Conservation (phyloP, 495 filamentous ascomycete genomes). For the Penicillium turbatum region DNA sequence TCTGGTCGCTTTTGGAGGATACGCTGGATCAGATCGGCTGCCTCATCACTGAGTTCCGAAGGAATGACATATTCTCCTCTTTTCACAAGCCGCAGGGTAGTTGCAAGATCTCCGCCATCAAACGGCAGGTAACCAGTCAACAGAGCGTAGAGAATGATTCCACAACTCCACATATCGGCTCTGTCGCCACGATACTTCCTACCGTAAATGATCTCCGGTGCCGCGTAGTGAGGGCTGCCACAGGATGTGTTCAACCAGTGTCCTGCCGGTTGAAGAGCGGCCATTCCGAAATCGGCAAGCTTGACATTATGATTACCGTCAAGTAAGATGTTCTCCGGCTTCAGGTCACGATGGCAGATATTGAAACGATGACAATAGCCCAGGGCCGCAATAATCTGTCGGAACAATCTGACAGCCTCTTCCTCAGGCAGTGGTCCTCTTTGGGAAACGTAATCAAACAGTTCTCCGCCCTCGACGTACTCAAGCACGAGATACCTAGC, state of each 20-base stretch:
- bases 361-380: conserved; percentile 89
- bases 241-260: conserved; percentile 81
- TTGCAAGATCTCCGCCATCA: conserved; percentile 56
- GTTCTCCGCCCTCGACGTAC: conserved; percentile 84
- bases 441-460: conserved; percentile 74
- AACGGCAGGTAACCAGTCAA: conserved; percentile 80
- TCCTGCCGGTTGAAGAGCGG: conserved; percentile 76
- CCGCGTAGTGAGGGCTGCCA: conserved; percentile 93
- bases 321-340: conserved; percentile 94
- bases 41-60: conserved; percentile 58
- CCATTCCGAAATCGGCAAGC: conserved; percentile 97
- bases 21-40: conserved; percentile 69
- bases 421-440: conserved; percentile 66
- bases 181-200: conserved; percentile 72
- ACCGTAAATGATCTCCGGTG: conserved; percentile 78
- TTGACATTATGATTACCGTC: conserved; percentile 70
- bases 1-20: conserved; percentile 73
- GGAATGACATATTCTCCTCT: conserved; percentile 72
- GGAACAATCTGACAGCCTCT: conserved; percentile 79
- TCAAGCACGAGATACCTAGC: conserved; percentile 93
- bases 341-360: conserved; percentile 94
- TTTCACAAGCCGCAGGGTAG: conserved; percentile 62
- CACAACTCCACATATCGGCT: conserved; percentile 93
- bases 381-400: conserved; percentile 88
- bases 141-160: conserved; percentile 82